phyloP scores from a whole-genome alignment of 768 basidiomycete genomes.

The Mycena belliarum region DNA sequence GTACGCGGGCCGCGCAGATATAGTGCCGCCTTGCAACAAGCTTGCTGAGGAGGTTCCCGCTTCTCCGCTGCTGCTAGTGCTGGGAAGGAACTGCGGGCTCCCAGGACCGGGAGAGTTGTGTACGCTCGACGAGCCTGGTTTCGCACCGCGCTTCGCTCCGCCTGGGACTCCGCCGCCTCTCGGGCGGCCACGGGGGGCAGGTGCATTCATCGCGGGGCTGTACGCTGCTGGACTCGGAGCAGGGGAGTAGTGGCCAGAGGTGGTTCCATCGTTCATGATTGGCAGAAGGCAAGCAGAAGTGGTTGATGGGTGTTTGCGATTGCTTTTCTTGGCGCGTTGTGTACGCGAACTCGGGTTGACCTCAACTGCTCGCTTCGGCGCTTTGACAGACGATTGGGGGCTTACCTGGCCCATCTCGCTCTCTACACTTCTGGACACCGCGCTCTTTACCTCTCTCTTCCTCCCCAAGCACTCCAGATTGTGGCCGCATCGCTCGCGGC shows the following conservation, averaged over 20 bases:
- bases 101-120: conserved; percentile 33
- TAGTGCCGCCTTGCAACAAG: background rate
- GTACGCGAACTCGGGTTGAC: background rate
- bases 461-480: background rate
- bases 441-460: background rate
- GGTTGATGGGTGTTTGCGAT: background rate
- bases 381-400: background rate
- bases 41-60: background rate
- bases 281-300: no score
- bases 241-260: background rate
- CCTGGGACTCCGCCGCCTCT: conserved; percentile 26
- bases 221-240: conserved; percentile 1
- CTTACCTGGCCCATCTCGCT: background rate
- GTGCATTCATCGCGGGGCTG: conserved; percentile 1
- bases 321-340: background rate
- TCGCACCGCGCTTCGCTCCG: conserved; percentile 49
- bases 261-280: background rate
- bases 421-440: background rate
- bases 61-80: background rate
- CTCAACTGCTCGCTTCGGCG: background rate
- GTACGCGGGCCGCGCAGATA: background rate
- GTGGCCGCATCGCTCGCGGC: background rate
- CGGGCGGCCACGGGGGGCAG: background rate
- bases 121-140: conserved; percentile 36
- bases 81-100: conserved; percentile 24